Base-by-base conservation (phyloP, 2,329 filamentous ascomycete genomes). In the Penicillium vulpinum region DNA sequence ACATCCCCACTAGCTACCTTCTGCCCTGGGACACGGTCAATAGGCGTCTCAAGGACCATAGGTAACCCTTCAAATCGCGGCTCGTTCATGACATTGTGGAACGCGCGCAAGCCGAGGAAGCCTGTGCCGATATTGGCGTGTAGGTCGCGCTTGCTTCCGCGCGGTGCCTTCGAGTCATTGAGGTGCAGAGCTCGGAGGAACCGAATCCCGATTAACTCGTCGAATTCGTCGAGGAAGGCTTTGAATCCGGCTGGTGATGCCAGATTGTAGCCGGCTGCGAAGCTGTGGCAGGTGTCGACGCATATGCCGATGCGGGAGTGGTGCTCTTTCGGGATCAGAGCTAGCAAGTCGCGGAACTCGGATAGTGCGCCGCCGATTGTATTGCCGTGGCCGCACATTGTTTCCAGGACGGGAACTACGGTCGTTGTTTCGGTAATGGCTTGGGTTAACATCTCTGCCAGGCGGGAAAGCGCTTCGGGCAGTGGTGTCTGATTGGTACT, bases 101-200 rank as follows among this genome's bases (percentile, higher is more conserved):
- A 99, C 2, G 92, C 90, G 22, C 90, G 85, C 16, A 99, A 82
- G 0, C 94, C 94, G 0, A 99, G 82, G 70, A 95, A 99, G 1
- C 94, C 94, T 0, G 92, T 95, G 26, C 94, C 94, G 61, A 99
- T 97, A 71, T 97, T 97, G 62, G 93, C 92, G 75, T 99, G 94
- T 2, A 97, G 78, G 72, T 99, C 94, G 39, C 92, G 86, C 63
- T 91, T 85, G 35, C 91, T 94, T 40, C 77, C 81, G 29, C 96
- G 80, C 0, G 94, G 93, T 0, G 92, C 91, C 76, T 97, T 99
- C 77, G 90, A 95, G 76, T 99, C 94, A 73, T 99, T 99, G 40
- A 99, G 66, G 73, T 99, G 94, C 54, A 97, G 80, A 0, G 94
- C 94, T 59, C 86, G 87, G 8, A 99, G 83, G 67, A 95, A 96